Base-by-base conservation (phyloP, 306 rosid species). In the Luffa acutangula region DNA sequence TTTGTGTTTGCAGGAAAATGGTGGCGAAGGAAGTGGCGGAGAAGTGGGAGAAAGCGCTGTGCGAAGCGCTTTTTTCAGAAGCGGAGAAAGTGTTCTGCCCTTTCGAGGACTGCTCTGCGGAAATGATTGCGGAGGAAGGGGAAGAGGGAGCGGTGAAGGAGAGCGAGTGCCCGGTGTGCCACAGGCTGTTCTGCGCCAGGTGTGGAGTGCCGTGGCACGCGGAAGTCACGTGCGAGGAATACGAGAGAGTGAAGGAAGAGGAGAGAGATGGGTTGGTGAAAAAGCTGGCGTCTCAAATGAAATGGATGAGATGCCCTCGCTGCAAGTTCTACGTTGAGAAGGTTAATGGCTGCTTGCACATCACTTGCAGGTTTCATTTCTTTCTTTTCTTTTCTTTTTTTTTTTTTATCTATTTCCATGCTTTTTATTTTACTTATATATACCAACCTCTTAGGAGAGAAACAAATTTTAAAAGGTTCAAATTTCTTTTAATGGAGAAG, bases 141-240 rank as follows among this genome's bases (percentile, higher is more conserved):
- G 52, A 4, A 1, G 82, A 9, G 2, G 81, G 69, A 62, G 58
- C 6, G 0, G 67, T 83, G 15, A 73, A 17, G 79, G 86, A 83
- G 15, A 25, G 87, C 21, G 86, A 81, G 78, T 92, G 97, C 3
- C 93, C 93, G 6, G 17, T 66, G 67, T 92, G 97, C 60, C 85
- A 87, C 39, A 83, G 91, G n/a, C 14, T 89, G 65, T 89, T 93
- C 75, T 93, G 97, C 56, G 90, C 89, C 1, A 80, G 56, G 58
- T 93, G 96, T 37, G 6, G 18, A 59, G 97, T 88, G 25, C 79
- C 90, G 3, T 93, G 96, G 97, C 97, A 93, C 51, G 12, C 76
- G 17, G 89, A 83, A 37, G 42, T 87, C 3, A 56, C 14, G 2
- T 93, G 96, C 77, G 85, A 64, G 42, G 92, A 83, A 73, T 85